These are phyloP conservation scores for Boletellus deceptivus DNA, from an alignment of 1,284 basidiomycete species.

Conservation along the genomic window DNA sequence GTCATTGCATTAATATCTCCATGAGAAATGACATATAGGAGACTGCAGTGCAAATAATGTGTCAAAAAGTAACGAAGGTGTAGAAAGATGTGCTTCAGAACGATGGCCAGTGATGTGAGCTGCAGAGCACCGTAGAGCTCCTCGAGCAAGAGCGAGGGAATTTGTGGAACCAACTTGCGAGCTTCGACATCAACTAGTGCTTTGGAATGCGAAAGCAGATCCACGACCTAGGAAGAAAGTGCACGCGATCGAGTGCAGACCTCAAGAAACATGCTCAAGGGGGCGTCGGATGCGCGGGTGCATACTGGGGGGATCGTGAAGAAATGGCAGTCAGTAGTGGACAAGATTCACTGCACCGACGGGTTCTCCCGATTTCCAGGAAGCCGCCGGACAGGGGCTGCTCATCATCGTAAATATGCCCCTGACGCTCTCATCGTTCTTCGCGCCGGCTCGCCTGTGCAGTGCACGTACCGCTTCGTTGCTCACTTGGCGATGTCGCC, in stretches of 20 bases:
- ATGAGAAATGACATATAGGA: no score
- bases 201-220: no score
- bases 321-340: neutral
- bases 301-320: neutral
- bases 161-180: no score
- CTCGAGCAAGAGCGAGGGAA: no score
- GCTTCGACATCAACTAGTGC: no score
- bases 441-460: neutral
- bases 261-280: neutral
- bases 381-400: neutral
- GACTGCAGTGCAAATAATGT: no score
- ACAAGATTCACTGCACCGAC: neutral
- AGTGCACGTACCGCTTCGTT: neutral
- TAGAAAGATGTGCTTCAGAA: no score
- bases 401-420: neutral
- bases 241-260: neutral
- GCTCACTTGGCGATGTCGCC: neutral
- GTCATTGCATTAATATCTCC: no score
- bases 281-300: neutral
- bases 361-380: neutral
- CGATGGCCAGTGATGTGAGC: no score
- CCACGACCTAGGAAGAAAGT: no score
- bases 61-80: no score
- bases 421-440: neutral
- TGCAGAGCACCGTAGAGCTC: no score